These are phyloP conservation scores for Oryza australiensis DNA, from an alignment of 176 grass and related monocot genomes.

Conservation along the genomic window DNA sequence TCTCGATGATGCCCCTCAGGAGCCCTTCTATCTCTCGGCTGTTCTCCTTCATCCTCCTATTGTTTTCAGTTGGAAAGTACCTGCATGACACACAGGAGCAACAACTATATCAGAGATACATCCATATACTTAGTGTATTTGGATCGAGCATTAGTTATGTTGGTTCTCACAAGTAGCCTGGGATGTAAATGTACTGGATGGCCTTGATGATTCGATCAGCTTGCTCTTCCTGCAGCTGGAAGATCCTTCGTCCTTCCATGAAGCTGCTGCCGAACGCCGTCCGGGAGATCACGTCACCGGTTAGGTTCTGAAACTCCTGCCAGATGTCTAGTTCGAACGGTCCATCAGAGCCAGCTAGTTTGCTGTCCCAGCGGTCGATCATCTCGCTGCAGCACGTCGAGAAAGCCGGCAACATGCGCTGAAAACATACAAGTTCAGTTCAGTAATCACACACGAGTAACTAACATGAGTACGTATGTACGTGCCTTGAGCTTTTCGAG, in stretches of 20 bases:
- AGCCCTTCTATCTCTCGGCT: slow-evolving; percentile 39
- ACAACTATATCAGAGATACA: background rate
- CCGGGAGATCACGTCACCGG: slow-evolving; percentile 75
- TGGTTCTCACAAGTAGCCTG: slow-evolving; percentile 52
- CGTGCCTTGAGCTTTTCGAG: slow-evolving; percentile 72
- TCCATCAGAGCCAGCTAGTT: slow-evolving; percentile 5
- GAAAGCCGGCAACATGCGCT: slow-evolving; percentile 68
- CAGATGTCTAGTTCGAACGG: slow-evolving; percentile 55
- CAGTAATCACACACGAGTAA: background rate
- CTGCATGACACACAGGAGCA: slow-evolving; percentile 32
- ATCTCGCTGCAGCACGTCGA: slow-evolving; percentile 50
- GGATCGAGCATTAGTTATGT: background rate
- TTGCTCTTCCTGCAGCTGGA: slow-evolving; percentile 70
- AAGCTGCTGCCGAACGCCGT: slow-evolving; percentile 74
- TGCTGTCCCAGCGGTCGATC: slow-evolving; percentile 49
- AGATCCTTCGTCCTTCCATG: slow-evolving; percentile 67
- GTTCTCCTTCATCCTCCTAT: slow-evolving; percentile 47
- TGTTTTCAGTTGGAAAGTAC: slow-evolving; percentile 62
- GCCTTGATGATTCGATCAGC: slow-evolving; percentile 33
- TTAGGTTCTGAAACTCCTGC: slow-evolving; percentile 64
- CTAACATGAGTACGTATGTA: background rate
- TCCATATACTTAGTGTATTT: too few species aligned
- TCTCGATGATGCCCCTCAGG: slow-evolving; percentile 57
- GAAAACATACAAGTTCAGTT: background rate
- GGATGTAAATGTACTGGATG: slow-evolving; percentile 48